A percentile compares a stretch with the other conserved stretches of the same genome.
Evolutionary conservation across 164 flowering plant genomes (phyloP).

Genomic region (Vitis amurensis): DNA sequence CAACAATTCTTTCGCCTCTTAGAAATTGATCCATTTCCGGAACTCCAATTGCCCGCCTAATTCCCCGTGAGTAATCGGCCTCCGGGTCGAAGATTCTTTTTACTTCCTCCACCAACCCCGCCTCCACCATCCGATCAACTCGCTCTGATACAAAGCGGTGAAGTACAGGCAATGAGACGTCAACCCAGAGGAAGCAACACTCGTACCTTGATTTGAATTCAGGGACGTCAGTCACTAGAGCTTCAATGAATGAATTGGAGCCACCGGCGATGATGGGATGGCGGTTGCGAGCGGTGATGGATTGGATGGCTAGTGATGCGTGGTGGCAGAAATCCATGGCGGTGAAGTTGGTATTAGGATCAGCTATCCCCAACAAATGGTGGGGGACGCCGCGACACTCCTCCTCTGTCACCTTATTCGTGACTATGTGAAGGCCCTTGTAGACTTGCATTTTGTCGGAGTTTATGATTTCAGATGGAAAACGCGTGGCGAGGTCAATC

Average conservation of each 20-base stretch:
- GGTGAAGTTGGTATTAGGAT: constrained; percentile 52
- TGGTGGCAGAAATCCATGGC: constrained; percentile 43
- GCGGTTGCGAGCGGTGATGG: constrained; percentile 36
- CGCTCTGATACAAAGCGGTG: constrained; percentile 39
- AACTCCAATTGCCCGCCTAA: constrained; percentile 58
- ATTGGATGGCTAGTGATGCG: constrained; percentile 38
- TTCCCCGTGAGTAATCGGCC: constrained; percentile 43
- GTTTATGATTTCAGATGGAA: constrained; percentile 69
- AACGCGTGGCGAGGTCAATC: constrained; percentile 67
- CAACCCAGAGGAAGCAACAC: constrained; percentile 65
- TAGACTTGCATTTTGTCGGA: constrained; percentile 89
- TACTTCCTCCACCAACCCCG: constrained; percentile 52
- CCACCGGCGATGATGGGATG: constrained; percentile 90
- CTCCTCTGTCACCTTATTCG: constrained; percentile 78
- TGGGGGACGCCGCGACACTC: constrained; percentile 68
- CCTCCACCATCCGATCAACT: constrained; percentile 52
- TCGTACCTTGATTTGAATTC: constrained; percentile 50
- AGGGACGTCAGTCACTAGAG: constrained; percentile 44
- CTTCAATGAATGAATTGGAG: constrained; percentile 71
- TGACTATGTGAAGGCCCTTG: constrained; percentile 65
- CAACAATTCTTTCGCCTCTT: constrained; percentile 12
- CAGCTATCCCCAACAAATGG: constrained; percentile 59
- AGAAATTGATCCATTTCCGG: constrained; percentile 47
- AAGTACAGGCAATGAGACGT: constrained; percentile 44
- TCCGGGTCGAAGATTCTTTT: constrained; percentile 34